Percentiles rank a stretch among this genome's conserved stretches.
Evolutionary conservation across 306 rosid species (phyloP).

Genomic region (Lablab purpureus): DNA sequence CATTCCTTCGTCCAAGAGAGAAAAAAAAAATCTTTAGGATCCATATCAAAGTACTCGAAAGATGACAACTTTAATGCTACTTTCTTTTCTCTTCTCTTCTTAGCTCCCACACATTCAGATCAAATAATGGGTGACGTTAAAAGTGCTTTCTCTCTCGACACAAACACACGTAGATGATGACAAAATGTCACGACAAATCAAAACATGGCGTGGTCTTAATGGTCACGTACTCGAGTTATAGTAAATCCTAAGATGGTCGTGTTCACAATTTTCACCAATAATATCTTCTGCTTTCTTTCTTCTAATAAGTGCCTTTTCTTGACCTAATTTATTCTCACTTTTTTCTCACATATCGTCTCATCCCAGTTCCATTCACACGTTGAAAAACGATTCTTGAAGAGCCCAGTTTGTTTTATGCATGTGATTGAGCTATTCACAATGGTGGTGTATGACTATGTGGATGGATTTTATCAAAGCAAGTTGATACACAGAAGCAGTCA

Average conservation of each 20-base stretch:
- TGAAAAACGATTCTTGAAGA: background rate
- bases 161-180: slow-evolving; percentile 28
- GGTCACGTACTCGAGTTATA: slow-evolving; percentile 28
- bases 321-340: background rate
- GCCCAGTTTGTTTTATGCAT: slow-evolving; percentile 1
- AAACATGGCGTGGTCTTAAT: slow-evolving; percentile 32
- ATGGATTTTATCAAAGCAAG: background rate
- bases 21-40: slow-evolving; percentile 20
- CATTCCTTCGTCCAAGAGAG: slow-evolving; percentile 2
- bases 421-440: background rate
- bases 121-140: slow-evolving; percentile 31
- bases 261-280: slow-evolving; percentile 40
- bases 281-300: slow-evolving; percentile 13
- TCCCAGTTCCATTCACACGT: background rate
- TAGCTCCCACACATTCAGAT: slow-evolving; percentile 28
- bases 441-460: background rate
- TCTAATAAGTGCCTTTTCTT: background rate
- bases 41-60: slow-evolving; percentile 43
- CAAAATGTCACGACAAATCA: slow-evolving; percentile 9
- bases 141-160: slow-evolving; percentile 19
- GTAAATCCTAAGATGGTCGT: slow-evolving; percentile 15
- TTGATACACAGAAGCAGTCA: background rate
- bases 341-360: slow-evolving; percentile 18
- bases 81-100: background rate
- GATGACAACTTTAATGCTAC: slow-evolving; percentile 19